These are phyloP conservation scores for Periglandula ipomoeae DNA, from an alignment of 2,329 filamentous ascomycete genomes.

Conservation along the genomic window DNA sequence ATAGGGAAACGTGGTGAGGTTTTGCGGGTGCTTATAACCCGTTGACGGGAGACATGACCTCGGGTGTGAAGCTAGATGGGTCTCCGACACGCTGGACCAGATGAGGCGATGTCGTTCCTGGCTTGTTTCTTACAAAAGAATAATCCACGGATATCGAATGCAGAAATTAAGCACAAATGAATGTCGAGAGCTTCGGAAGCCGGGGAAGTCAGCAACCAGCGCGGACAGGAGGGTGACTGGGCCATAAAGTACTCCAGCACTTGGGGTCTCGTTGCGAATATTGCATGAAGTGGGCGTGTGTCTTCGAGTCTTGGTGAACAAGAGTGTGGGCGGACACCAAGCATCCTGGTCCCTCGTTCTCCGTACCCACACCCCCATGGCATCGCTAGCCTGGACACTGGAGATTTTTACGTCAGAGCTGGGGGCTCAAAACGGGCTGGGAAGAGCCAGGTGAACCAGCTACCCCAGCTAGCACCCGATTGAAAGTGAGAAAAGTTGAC, in stretches of 20 bases:
- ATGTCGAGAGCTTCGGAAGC: neutral
- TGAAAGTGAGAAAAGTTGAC: neutral
- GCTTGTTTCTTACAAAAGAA: no score
- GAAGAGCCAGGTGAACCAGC: neutral
- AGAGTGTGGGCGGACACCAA: neutral
- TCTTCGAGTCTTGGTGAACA: neutral
- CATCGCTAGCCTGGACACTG: neutral
- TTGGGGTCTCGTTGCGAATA: neutral
- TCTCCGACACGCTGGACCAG: neutral
- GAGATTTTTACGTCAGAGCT: neutral
- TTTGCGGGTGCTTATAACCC: slow-evolving; percentile 1
- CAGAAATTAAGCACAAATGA: neutral
- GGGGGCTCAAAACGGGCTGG: neutral
- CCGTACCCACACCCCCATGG: slow-evolving; percentile 1
- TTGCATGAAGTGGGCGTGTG: slow-evolving; percentile 3
- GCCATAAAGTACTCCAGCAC: slow-evolving; percentile 18
- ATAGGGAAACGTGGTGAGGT: neutral
- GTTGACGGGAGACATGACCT: slow-evolving; percentile 2
- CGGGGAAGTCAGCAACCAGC: neutral
- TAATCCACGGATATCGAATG: no score
- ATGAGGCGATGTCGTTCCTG: neutral
- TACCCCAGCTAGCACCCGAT: neutral
- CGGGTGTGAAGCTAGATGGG: neutral
- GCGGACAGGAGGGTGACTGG: slow-evolving; percentile 14
- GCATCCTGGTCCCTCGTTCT: slow-evolving; percentile 2